These are phyloP conservation scores for Agaricales sp. DNA, from an alignment of 1,284 basidiomycete genomes.

Conservation along the genomic window DNA sequence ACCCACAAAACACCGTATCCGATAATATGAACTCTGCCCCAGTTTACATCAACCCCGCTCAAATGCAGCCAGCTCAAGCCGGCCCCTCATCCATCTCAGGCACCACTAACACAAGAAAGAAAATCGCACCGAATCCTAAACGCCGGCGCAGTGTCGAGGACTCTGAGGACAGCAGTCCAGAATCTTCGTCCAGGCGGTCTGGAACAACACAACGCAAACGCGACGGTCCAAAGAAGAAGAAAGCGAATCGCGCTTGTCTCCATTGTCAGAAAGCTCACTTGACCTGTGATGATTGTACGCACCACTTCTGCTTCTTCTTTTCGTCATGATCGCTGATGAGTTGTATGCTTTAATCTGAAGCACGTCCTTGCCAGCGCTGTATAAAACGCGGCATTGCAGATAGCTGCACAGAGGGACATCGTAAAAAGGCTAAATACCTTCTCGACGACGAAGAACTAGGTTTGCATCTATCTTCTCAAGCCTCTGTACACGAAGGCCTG, in stretches of 20 bases:
- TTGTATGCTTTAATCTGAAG: slow-evolving; percentile 31
- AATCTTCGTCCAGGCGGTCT: slow-evolving; percentile 26
- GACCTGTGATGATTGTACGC: slow-evolving; percentile 92
- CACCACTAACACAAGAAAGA: slow-evolving; percentile 14
- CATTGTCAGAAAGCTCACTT: slow-evolving; percentile 95
- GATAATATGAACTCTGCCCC: slow-evolving; percentile 12
- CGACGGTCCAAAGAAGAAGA: slow-evolving; percentile 82
- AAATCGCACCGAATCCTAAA: slow-evolving; percentile 16
- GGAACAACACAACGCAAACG: slow-evolving; percentile 38
- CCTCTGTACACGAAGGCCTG: no score
- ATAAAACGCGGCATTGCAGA: slow-evolving; percentile 87
- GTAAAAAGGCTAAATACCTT: slow-evolving; percentile 98
- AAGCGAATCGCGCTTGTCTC: slow-evolving; percentile 86
- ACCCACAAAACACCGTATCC: slow-evolving; percentile 12
- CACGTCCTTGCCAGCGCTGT: slow-evolving; percentile 91
- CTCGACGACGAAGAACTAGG: slow-evolving; percentile 87
- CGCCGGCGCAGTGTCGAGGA: slow-evolving; percentile 28
- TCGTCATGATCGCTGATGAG: slow-evolving; percentile 5
- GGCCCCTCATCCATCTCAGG: slow-evolving; percentile 24
- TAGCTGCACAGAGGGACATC: slow-evolving; percentile 86
- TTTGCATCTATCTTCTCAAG: slow-evolving; percentile 34
- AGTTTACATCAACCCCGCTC: slow-evolving; percentile 20
- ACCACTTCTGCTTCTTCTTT: slow-evolving; percentile 10
- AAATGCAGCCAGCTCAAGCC: slow-evolving; percentile 24
- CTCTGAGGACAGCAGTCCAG: slow-evolving; percentile 37